These are phyloP conservation scores for Inga leiocalycina DNA, from an alignment of 306 rosid species.

Conservation along the genomic window DNA sequence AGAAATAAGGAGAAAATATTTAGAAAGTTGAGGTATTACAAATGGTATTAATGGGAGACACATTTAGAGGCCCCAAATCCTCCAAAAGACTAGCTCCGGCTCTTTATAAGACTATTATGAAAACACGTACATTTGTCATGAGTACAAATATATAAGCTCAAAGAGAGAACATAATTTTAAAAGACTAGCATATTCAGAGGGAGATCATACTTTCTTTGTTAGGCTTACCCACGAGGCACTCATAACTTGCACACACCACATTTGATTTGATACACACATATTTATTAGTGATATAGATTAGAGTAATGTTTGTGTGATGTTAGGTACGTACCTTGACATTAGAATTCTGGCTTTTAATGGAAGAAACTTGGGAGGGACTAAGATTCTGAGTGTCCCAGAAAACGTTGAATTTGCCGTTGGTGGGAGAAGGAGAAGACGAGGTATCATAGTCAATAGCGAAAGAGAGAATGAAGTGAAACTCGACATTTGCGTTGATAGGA, in stretches of 20 bases:
- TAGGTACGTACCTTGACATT: slow-evolving; percentile 54
- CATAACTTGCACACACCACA: background rate
- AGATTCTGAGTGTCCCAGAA: slow-evolving; percentile 76
- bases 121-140: too few species aligned
- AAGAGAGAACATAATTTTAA: too few species aligned
- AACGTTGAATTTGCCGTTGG: slow-evolving; percentile 66
- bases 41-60: too few species aligned
- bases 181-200: too few species aligned
- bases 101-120: too few species aligned
- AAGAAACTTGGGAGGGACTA: slow-evolving; percentile 64
- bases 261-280: background rate
- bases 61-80: too few species aligned
- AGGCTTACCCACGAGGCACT: too few species aligned
- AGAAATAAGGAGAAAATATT: too few species aligned
- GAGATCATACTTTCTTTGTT: too few species aligned
- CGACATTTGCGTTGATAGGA: slow-evolving; percentile 58
- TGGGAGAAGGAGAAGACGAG: slow-evolving; percentile 58
- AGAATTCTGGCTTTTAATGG: slow-evolving; percentile 52
- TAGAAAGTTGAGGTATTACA: too few species aligned
- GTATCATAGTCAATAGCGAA: slow-evolving; percentile 76
- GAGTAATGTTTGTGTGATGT: background rate
- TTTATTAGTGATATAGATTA: background rate
- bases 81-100: too few species aligned
- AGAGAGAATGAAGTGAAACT: slow-evolving; percentile 81
- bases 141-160: too few species aligned